phyloP scores from a whole-genome alignment of 768 basidiomycete genomes.

The Chalciporus piperatus region DNA sequence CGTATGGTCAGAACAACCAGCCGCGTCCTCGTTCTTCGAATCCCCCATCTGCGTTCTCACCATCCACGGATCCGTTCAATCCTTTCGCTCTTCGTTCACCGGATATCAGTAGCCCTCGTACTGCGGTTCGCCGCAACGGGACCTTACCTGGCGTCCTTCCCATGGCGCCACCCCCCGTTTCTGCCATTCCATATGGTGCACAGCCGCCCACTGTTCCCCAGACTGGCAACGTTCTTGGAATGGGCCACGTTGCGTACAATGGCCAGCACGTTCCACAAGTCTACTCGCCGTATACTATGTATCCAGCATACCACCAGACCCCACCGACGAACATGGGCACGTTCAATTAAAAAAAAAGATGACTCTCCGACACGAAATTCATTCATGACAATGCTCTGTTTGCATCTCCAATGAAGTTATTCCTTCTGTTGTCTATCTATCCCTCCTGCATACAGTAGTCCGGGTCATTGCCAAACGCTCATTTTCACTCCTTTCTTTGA shows the following conservation, averaged over 20 bases:
- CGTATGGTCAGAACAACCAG: conserved; percentile 44
- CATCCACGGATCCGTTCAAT: conserved; percentile 54
- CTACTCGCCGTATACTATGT: conserved; percentile 77
- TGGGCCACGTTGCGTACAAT: conserved; percentile 65
- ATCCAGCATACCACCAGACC: conserved; percentile 78
- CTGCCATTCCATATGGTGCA: conserved; percentile 48
- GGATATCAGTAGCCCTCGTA: conserved; percentile 50
- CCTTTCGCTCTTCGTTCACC: conserved; percentile 52
- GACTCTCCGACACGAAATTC: conserved; percentile 26
- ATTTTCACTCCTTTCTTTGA: conserved; percentile 26
- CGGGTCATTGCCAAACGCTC: conserved; percentile 26
- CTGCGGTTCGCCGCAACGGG: conserved; percentile 46
- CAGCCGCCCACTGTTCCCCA: conserved; percentile 64
- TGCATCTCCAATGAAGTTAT: conserved; percentile 32
- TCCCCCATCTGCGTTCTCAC: conserved; percentile 47
- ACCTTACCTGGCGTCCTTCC: conserved; percentile 30
- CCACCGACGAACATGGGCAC: conserved; percentile 72
- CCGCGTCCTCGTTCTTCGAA: conserved; percentile 47
- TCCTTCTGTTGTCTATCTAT: conserved; percentile 34
- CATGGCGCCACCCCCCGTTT: conserved; percentile 26
- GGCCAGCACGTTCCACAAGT: conserved; percentile 60
- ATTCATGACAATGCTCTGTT: conserved; percentile 42
- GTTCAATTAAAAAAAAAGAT: conserved; percentile 53
- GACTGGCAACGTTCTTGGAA: conserved; percentile 54
- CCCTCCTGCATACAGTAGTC: conserved; percentile 20